Conservation (phyloP, 2,329 filamentous ascomycete species). For the Coniochaeta ligniaria region DNA sequence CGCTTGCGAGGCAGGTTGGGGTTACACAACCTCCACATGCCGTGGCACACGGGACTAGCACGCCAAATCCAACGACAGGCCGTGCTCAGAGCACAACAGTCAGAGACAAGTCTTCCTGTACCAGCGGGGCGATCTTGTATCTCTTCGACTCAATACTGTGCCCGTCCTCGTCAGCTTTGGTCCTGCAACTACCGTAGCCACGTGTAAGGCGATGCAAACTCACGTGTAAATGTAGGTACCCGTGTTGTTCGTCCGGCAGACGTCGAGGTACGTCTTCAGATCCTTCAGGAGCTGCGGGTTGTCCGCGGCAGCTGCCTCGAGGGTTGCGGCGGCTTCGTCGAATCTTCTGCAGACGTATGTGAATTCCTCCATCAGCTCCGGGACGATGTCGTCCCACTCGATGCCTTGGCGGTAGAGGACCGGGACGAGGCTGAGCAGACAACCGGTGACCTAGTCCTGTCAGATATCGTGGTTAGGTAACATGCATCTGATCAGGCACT, state of each 20-base stretch:
- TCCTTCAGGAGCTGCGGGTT: background rate
- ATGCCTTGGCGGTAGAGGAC: conserved; percentile 9
- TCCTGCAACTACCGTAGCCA: background rate
- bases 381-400: conserved; percentile 3
- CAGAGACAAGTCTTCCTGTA: background rate
- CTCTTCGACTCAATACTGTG: background rate
- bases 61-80: background rate
- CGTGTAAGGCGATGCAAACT: background rate
- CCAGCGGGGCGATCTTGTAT: background rate
- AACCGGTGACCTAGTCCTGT: conserved; percentile 10
- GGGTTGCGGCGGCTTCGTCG: background rate
- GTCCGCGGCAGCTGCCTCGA: background rate
- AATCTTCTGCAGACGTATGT: background rate
- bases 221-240: conserved; percentile 1
- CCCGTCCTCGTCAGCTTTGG: background rate
- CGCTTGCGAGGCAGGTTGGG: background rate
- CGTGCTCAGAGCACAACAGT: background rate
- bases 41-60: background rate
- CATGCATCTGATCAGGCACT: background rate
- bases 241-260: background rate
- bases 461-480: background rate
- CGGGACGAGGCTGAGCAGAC: conserved; percentile 11
- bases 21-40: background rate
- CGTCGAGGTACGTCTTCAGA: background rate
- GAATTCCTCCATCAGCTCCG: background rate